Percentiles rank a stretch among this genome's conserved stretches.
Evolutionary conservation across 2,329 filamentous ascomycete species (phyloP).

Genomic region (Clonostachys chloroleuca): DNA sequence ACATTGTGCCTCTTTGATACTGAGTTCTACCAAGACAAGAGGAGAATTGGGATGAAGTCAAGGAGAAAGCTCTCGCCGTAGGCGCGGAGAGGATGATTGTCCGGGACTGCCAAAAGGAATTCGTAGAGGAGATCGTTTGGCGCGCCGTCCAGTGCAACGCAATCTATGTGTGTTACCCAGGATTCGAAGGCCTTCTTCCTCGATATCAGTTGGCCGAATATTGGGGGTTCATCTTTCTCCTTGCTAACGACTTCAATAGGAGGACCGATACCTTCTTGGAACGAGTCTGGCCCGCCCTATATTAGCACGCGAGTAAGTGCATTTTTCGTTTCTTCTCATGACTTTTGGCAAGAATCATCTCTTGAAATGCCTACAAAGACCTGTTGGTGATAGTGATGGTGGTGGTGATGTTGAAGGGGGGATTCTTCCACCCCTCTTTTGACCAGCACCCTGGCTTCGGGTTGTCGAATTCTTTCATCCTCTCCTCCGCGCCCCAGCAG

Average conservation of each 20-base stretch:
- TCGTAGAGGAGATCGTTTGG: slow-evolving; percentile 73
- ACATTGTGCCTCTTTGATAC: slow-evolving; percentile 38
- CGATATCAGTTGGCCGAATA: too few species aligned
- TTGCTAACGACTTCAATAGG: not conserved
- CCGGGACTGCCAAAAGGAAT: slow-evolving; percentile 62
- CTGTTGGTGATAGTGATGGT: too few species aligned
- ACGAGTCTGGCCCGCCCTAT: slow-evolving; percentile 59
- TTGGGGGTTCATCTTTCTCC: too few species aligned
- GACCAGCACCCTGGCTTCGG: too few species aligned
- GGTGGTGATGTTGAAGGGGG: too few species aligned
- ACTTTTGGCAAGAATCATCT: too few species aligned
- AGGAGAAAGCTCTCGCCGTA: slow-evolving; percentile 51
- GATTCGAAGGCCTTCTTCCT: not conserved
- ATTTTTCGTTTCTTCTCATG: too few species aligned
- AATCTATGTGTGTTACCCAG: slow-evolving; percentile 41
- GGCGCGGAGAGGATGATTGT: slow-evolving; percentile 33
- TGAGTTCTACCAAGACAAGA: slow-evolving; percentile 58
- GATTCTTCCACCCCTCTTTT: too few species aligned
- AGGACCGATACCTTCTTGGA: slow-evolving; percentile 21
- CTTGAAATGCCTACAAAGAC: too few species aligned
- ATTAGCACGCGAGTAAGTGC: slow-evolving; percentile 47
- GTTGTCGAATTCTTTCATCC: too few species aligned
- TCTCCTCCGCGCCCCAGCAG: too few species aligned
- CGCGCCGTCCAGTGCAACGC: slow-evolving; percentile 66
- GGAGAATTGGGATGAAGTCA: slow-evolving; percentile 64